A percentile compares a stretch with the other conserved stretches of the same genome.
phyloP scores from a whole-genome alignment of 305 asterid species.

The Fraxinus baroniana region DNA sequence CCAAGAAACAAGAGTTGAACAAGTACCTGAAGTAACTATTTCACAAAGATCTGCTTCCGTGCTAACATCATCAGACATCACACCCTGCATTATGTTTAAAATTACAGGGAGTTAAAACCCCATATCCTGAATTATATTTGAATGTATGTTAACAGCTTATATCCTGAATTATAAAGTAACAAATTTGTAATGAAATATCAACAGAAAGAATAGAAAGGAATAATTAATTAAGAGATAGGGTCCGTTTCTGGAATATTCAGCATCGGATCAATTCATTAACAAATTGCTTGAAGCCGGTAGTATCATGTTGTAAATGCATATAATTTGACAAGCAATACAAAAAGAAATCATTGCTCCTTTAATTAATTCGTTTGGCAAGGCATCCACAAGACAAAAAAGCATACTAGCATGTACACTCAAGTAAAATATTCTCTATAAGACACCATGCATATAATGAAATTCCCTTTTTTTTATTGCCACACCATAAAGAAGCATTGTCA shows the following conservation, averaged over 20 bases:
- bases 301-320: neutral
- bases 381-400: neutral
- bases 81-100: constrained; percentile 33
- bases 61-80: constrained; percentile 34
- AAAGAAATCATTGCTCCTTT: neutral
- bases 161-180: neutral
- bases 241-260: neutral
- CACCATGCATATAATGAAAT: neutral
- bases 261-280: neutral
- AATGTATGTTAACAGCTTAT: neutral
- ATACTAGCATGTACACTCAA: neutral
- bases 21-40: constrained; percentile 54
- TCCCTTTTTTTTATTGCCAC: neutral
- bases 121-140: neutral
- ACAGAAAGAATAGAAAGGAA: neutral
- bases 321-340: neutral
- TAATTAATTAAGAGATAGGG: neutral
- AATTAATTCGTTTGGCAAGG: neutral
- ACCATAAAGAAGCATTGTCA: neutral
- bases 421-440: neutral
- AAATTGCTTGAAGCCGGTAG: neutral
- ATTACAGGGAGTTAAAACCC: neutral
- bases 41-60: constrained; percentile 61
- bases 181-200: neutral
- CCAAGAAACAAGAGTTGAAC: neutral